These are phyloP conservation scores for Marchantia polymorpha DNA, from an alignment of 225 moss, liverwort and hornwort species.

Conservation along the genomic window DNA sequence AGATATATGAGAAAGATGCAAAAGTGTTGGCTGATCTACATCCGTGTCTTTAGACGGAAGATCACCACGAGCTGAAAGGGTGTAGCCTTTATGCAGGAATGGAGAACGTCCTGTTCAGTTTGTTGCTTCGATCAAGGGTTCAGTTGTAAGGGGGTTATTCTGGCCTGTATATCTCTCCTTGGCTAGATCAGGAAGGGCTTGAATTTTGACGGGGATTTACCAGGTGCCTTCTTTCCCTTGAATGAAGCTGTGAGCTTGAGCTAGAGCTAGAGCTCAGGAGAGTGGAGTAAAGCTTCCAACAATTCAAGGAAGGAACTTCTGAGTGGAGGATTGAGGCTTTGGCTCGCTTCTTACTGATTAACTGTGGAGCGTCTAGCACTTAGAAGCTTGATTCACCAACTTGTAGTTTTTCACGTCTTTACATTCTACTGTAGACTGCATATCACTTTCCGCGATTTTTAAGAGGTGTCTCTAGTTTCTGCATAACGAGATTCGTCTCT, in stretches of 20 bases:
- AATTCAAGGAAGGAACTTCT: background rate
- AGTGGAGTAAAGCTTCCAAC: background rate
- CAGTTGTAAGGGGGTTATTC: background rate
- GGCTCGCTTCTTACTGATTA: background rate
- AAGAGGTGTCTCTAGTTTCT: background rate
- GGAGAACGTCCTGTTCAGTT: conserved; percentile 10
- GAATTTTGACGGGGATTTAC: background rate
- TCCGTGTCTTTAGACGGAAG: background rate
- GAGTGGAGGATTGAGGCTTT: background rate
- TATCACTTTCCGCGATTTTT: background rate
- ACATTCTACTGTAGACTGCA: background rate
- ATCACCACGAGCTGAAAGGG: background rate
- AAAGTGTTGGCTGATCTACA: background rate
- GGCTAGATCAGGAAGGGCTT: conserved; percentile 9
- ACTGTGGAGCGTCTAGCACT: background rate
- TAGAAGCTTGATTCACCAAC: background rate
- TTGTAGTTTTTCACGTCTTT: background rate
- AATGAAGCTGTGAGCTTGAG: conserved; percentile 2
- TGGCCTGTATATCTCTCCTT: conserved; percentile 5
- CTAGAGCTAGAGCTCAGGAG: background rate
- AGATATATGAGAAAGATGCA: background rate
- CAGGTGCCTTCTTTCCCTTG: conserved; percentile 4
- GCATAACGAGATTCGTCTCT: background rate
- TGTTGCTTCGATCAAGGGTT: background rate
- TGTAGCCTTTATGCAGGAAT: conserved; percentile 5